Percentiles rank a stretch among this genome's conserved stretches.
These are phyloP conservation scores for Brassica juncea DNA, from an alignment of 345 rosid species.

Conservation along the genomic window DNA sequence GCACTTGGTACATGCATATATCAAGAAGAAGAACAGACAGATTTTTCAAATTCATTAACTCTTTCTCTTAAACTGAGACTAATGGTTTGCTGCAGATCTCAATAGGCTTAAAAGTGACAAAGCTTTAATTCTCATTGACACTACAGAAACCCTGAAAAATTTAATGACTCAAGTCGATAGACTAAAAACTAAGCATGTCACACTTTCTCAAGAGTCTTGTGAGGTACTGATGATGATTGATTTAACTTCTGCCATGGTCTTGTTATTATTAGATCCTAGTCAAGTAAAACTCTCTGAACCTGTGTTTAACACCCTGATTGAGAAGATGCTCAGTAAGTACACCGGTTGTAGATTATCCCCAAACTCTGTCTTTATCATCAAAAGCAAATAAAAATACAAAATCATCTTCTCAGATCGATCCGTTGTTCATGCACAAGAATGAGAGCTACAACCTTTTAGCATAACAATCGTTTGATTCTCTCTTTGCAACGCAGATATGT, in stretches of 20 bases:
- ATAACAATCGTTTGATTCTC: not conserved
- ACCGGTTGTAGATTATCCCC: no score
- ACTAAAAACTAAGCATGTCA: conserved; percentile 52
- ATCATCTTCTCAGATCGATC: not conserved
- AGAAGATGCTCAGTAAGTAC: no score
- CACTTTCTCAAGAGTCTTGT: conserved; percentile 68
- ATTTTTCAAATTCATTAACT: not conserved
- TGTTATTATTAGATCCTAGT: not conserved
- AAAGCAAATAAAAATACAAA: conserved; percentile 5
- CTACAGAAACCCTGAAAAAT: conserved; percentile 62
- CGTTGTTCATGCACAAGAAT: not conserved
- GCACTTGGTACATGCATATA: conserved; percentile 48
- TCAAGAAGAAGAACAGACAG: not conserved
- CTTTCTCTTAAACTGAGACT: not conserved
- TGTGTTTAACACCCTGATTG: no score
- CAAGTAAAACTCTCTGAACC: not conserved
- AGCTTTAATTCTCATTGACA: conserved; percentile 60
- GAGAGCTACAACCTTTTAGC: not conserved
- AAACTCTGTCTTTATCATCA: not conserved
- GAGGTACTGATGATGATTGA: conserved; percentile 48
- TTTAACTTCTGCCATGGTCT: not conserved
- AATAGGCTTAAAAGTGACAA: conserved; percentile 77
- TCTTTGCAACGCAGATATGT: not conserved
- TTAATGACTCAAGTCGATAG: conserved; percentile 57
- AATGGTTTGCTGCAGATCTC: conserved; percentile 46